These are phyloP conservation scores for Calycina marina DNA, from an alignment of 2,329 filamentous ascomycete genomes.

Conservation along the genomic window DNA sequence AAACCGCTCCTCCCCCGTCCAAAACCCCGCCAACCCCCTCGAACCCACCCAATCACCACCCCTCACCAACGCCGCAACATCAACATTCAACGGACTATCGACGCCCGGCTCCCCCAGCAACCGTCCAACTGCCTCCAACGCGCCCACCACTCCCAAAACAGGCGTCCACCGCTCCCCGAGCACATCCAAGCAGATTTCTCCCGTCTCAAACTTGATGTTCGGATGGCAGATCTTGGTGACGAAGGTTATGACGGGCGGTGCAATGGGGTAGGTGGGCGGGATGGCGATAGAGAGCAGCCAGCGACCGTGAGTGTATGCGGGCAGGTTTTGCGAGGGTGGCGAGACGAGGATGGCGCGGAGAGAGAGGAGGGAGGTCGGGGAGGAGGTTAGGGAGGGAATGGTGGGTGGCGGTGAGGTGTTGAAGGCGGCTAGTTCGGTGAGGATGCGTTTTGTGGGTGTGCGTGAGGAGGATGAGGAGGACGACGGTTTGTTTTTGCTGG, in stretches of 20 bases:
- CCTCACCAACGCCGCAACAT: constrained; percentile 56
- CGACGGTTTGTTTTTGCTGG: not conserved
- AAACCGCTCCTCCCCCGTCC: constrained; percentile 33
- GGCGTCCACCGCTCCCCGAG: constrained; percentile 71
- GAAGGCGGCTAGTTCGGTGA: constrained; percentile 38
- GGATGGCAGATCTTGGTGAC: constrained; percentile 75
- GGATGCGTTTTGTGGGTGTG: constrained; percentile 38
- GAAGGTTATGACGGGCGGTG: constrained; percentile 67
- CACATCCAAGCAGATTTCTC: constrained; percentile 89
- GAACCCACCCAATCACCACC: constrained; percentile 52
- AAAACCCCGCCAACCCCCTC: constrained; percentile 56
- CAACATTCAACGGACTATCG: constrained; percentile 66
- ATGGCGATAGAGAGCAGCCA: constrained; percentile 73
- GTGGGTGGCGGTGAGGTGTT: constrained; percentile 28
- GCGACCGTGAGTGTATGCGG: constrained; percentile 38
- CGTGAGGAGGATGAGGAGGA: constrained; percentile 20
- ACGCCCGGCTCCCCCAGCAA: constrained; percentile 53
- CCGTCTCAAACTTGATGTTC: constrained; percentile 59
- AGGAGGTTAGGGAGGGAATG: constrained; percentile 43
- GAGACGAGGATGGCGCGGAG: constrained; percentile 49
- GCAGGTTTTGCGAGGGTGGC: constrained; percentile 6
- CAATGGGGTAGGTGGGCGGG: constrained; percentile 63
- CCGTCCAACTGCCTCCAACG: constrained; percentile 57
- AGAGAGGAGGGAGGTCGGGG: constrained; percentile 38
- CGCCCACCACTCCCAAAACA: constrained; percentile 66